A percentile compares a stretch with the other conserved stretches of the same genome.
These are phyloP conservation scores for Fusarium sp. DNA, from an alignment of 2,329 filamentous ascomycete genomes.

Conservation along the genomic window DNA sequence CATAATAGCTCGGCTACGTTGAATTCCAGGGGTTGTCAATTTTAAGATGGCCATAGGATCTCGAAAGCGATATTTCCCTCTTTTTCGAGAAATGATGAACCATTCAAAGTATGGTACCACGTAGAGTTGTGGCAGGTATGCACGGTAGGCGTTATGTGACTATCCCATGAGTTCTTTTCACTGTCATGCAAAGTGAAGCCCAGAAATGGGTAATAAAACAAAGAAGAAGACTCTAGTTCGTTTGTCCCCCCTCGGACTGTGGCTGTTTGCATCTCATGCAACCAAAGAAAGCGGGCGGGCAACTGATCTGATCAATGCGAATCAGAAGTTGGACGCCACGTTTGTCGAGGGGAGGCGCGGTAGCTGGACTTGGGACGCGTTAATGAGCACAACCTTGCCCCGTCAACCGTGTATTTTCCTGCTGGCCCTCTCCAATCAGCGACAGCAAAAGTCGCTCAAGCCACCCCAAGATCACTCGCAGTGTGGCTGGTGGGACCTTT, in stretches of 20 bases:
- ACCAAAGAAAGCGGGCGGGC: conserved; percentile 1
- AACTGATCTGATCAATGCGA: not conserved
- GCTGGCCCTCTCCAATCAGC: conserved; percentile 26
- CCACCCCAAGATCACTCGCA: conserved; percentile 18
- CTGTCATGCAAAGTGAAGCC: not conserved
- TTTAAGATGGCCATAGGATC: not conserved
- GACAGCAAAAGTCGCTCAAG: conserved; percentile 8
- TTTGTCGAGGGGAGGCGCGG: not conserved
- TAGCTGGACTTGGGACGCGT: conserved; percentile 26
- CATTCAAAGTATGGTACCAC: not conserved
- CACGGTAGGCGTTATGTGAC: not conserved
- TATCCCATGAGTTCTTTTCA: not conserved
- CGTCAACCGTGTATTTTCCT: conserved; percentile 31
- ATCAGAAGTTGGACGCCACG: conserved; percentile 1
- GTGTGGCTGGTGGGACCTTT: conserved; percentile 37
- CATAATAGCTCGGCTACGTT: not conserved
- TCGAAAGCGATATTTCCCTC: not conserved
- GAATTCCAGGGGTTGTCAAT: not conserved
- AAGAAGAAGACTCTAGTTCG: not conserved
- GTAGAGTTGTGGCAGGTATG: not conserved
- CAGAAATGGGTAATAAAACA: not conserved
- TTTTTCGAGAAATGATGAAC: not conserved
- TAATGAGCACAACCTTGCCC: conserved; percentile 28
- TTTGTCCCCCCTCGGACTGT: not conserved
- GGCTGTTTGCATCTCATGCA: not conserved